A percentile compares a stretch with the other conserved stretches of the same genome.
These are phyloP conservation scores for Ophiostoma triangulosporum DNA, from an alignment of 2,329 filamentous ascomycete species.

Conservation along the genomic window DNA sequence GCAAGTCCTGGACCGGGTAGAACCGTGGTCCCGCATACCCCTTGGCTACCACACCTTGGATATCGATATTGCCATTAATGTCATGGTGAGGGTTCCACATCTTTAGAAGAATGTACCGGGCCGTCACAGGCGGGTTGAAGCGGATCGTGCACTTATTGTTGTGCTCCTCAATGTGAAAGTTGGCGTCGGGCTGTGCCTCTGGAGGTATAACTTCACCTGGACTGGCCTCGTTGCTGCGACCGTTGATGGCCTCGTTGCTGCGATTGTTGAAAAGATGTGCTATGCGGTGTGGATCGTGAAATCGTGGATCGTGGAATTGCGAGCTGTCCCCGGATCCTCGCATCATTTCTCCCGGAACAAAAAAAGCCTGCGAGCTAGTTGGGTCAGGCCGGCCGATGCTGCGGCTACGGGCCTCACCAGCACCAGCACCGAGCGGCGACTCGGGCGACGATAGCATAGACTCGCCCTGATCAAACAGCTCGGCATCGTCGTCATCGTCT, in stretches of 20 bases:
- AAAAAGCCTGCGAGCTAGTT: background rate
- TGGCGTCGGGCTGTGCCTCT: constrained; percentile 55
- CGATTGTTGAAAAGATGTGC: too few relatives aligned
- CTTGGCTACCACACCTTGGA: constrained; percentile 70
- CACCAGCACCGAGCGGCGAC: background rate
- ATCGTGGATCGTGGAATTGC: too few relatives aligned
- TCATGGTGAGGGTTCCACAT: constrained; percentile 70
- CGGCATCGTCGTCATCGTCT: constrained; percentile 10
- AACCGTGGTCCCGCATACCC: constrained; percentile 79
- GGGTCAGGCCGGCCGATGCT: background rate
- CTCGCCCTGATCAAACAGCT: constrained; percentile 7
- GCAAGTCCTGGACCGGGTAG: constrained; percentile 56
- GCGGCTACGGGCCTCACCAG: background rate
- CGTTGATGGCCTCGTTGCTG: too few relatives aligned
- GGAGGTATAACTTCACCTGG: background rate
- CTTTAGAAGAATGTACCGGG: constrained; percentile 75
- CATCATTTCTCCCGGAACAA: background rate
- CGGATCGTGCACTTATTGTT: constrained; percentile 77
- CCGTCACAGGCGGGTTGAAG: constrained; percentile 71
- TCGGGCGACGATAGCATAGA: constrained; percentile 5
- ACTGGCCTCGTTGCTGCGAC: background rate
- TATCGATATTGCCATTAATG: constrained; percentile 62
- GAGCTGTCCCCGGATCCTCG: background rate
- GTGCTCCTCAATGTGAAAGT: constrained; percentile 70
- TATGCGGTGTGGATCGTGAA: too few relatives aligned